phyloP scores from a whole-genome alignment of 768 basidiomycete species.

The Lentinula boryana region DNA sequence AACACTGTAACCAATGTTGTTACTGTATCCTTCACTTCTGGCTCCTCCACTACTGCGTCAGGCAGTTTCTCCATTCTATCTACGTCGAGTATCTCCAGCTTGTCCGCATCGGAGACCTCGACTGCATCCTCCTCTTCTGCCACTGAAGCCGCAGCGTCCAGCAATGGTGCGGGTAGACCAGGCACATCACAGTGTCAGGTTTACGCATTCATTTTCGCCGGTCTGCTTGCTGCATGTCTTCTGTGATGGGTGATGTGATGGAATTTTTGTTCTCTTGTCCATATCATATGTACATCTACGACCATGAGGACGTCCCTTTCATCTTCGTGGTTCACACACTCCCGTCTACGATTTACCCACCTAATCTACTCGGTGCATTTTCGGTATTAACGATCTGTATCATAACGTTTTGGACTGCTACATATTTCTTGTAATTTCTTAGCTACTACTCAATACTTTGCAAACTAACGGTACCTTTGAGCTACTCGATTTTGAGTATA shows the following conservation, averaged over 20 bases:
- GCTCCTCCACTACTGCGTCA: background rate
- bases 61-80: background rate
- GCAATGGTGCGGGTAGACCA: background rate
- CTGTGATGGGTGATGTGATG: background rate
- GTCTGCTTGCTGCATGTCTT: background rate
- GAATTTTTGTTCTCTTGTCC: background rate
- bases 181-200: background rate
- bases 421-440: background rate
- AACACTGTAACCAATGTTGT: background rate
- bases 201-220: background rate
- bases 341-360: background rate
- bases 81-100: background rate
- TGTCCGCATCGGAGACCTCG: background rate
- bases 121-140: constrained; percentile 17
- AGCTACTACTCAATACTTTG: background rate
- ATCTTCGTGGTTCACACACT: background rate
- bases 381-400: background rate
- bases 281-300: background rate
- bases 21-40: background rate
- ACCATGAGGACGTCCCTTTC: background rate
- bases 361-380: background rate
- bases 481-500: too few species aligned
- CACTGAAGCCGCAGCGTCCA: background rate
- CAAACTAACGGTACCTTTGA: background rate
- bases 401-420: background rate